A percentile compares a stretch with the other conserved stretches of the same genome.
Conservation (phyloP, 2,329 filamentous ascomycete species). For the Aureobasidium sp. region DNA sequence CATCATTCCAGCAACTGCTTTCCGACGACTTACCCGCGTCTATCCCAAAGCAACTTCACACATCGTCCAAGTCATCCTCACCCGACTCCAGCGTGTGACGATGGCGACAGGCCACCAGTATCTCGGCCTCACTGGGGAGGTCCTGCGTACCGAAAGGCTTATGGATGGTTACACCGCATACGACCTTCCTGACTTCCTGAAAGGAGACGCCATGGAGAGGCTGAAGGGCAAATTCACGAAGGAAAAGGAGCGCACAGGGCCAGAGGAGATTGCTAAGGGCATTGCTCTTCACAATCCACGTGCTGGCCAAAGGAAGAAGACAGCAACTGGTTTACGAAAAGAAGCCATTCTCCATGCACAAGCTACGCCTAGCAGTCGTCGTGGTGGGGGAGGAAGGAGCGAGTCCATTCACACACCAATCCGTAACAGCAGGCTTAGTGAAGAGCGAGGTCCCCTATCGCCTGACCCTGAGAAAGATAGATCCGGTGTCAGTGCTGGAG, state of each 20-base stretch:
- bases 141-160: constrained; percentile 82
- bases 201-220: constrained; percentile 71
- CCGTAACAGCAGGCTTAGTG: background rate
- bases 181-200: constrained; percentile 82
- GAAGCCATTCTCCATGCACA: constrained; percentile 68
- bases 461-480: constrained; percentile 19
- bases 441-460: background rate
- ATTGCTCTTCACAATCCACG: constrained; percentile 86
- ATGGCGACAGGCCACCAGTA: constrained; percentile 92
- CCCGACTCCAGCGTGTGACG: constrained; percentile 87
- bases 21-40: constrained; percentile 80
- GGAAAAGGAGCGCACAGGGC: constrained; percentile 72
- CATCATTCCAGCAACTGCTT: constrained; percentile 94
- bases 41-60: constrained; percentile 96
- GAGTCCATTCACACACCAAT: constrained; percentile 7
- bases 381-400: constrained; percentile 6
- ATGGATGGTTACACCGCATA: constrained; percentile 91
- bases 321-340: constrained; percentile 67
- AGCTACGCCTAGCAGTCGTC: constrained; percentile 26
- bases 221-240: constrained; percentile 80
- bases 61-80: constrained; percentile 95
- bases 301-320: constrained; percentile 57
- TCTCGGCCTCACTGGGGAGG: constrained; percentile 82
- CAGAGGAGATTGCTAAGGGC: constrained; percentile 78
- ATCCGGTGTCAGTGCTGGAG: constrained; percentile 47